These are phyloP conservation scores for Maudiozyma barnettii DNA, from an alignment of 805 yeast species.

Conservation along the genomic window DNA sequence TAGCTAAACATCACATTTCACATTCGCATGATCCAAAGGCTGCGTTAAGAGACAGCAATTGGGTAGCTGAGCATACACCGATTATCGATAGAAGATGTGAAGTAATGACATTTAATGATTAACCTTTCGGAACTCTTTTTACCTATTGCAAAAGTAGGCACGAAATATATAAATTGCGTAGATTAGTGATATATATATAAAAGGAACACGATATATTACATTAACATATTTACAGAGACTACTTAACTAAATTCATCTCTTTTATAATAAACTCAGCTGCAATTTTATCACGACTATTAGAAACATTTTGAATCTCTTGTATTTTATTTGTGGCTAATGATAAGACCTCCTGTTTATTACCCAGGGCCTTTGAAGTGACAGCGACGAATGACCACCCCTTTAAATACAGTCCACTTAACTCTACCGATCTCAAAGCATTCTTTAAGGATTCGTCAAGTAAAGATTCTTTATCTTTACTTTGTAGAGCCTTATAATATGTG, in stretches of 20 bases:
- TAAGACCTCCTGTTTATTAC: conserved; percentile 25
- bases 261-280: conserved; percentile 30
- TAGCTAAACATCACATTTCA: conserved; percentile 39
- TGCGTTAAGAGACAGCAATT: conserved; percentile 68
- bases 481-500: conserved; percentile 15
- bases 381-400: conserved; percentile 70
- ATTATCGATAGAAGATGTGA: conserved; percentile 33
- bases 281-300: conserved; percentile 28
- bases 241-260: neutral
- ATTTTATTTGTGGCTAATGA: conserved; percentile 32
- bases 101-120: conserved; percentile 8
- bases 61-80: conserved; percentile 66
- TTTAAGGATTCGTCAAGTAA: conserved; percentile 27
- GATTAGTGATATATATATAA: neutral
- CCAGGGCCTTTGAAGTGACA: conserved; percentile 27
- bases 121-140: too few relatives aligned
- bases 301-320: conserved; percentile 25
- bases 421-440: conserved; percentile 62
- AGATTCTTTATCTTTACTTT: conserved; percentile 6
- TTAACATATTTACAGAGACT: neutral
- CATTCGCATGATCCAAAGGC: conserved; percentile 62
- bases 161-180: conserved; percentile 1
- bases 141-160: too few relatives aligned
- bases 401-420: conserved; percentile 57
- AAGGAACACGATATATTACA: neutral